These are phyloP conservation scores for Agrocybe praecox DNA, from an alignment of 768 basidiomycete genomes.

Conservation along the genomic window DNA sequence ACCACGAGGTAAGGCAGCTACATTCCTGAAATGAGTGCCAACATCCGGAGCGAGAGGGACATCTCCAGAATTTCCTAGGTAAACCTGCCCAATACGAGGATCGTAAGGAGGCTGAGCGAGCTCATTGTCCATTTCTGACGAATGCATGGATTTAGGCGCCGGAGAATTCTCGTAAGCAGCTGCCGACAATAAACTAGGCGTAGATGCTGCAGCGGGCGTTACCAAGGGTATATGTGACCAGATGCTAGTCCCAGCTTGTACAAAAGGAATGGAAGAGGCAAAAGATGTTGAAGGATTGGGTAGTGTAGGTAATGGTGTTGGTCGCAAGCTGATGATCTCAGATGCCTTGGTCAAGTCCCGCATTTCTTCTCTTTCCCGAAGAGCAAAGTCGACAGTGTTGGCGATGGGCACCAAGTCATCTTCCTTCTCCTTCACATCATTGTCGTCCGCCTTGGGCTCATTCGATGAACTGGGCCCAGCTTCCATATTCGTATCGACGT, in stretches of 20 bases:
- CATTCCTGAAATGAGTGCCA: constrained; percentile 26
- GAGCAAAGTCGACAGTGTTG: constrained; percentile 81
- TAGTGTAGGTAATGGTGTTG: not conserved
- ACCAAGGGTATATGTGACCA: not conserved
- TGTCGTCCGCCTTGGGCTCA: not conserved
- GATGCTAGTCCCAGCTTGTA: not conserved
- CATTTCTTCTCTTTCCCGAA: constrained; percentile 90
- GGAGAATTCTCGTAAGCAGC: not conserved
- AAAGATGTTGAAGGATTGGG: not conserved
- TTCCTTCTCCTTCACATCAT: constrained; percentile 9
- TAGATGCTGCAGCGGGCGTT: not conserved
- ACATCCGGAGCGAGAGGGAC: constrained; percentile 55
- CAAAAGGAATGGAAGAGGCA: not conserved
- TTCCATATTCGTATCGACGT: constrained; percentile 21
- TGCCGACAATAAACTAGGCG: not conserved
- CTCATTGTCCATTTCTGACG: constrained; percentile 3
- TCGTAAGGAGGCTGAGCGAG: constrained; percentile 48
- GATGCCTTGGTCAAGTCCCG: constrained; percentile 80
- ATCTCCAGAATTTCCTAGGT: constrained; percentile 83
- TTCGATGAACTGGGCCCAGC: not conserved
- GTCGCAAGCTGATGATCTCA: constrained; percentile 65
- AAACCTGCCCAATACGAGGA: constrained; percentile 65
- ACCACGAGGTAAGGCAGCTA: constrained; percentile 13
- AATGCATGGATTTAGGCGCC: not conserved
- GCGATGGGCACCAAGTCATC: constrained; percentile 24